A percentile compares a stretch with the other conserved stretches of the same genome.
Conservation (phyloP, 805 yeast genomes). For the Zygotorulaspora florentina region DNA sequence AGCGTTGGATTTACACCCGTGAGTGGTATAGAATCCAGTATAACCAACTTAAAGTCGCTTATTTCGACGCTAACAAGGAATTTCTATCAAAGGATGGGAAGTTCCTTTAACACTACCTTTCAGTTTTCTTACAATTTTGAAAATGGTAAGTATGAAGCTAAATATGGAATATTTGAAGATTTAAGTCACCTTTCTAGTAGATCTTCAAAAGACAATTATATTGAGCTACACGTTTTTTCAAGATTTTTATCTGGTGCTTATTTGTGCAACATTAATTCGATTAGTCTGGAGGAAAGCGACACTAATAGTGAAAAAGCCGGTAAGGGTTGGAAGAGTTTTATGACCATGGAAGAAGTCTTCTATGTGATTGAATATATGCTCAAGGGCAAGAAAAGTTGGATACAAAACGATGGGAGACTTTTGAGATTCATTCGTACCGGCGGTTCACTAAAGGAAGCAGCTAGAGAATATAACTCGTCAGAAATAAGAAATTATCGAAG, state of each 20-base stretch:
- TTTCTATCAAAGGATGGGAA: slow-evolving; percentile 8
- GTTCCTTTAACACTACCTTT: slow-evolving; percentile 11
- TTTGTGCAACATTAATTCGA: slow-evolving; percentile 1
- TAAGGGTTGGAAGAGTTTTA: slow-evolving; percentile 11
- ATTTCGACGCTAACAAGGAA: slow-evolving; percentile 8
- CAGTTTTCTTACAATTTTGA: slow-evolving; percentile 9
- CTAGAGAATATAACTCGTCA: slow-evolving; percentile 8
- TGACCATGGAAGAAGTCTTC: slow-evolving; percentile 10
- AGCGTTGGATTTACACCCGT: slow-evolving; percentile 6
- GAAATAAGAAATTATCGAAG: slow-evolving; percentile 9
- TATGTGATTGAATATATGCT: slow-evolving; percentile 9
- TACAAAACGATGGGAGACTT: slow-evolving; percentile 8
- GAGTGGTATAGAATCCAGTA: background rate
- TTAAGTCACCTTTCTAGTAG: slow-evolving; percentile 2
- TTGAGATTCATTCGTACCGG: slow-evolving; percentile 7
- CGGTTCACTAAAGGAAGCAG: slow-evolving; percentile 9
- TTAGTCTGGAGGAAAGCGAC: background rate
- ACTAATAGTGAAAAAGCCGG: background rate
- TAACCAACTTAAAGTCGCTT: slow-evolving; percentile 2
- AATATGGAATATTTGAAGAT: slow-evolving; percentile 12
- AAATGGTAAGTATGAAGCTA: slow-evolving; percentile 7
- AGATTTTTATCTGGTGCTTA: slow-evolving; percentile 2
- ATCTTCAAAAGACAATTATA: slow-evolving; percentile 1
- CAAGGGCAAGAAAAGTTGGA: slow-evolving; percentile 11
- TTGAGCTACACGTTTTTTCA: slow-evolving; percentile 12